Base-by-base conservation (phyloP, 2,329 filamentous ascomycete genomes). In the Penicillium sp. region DNA sequence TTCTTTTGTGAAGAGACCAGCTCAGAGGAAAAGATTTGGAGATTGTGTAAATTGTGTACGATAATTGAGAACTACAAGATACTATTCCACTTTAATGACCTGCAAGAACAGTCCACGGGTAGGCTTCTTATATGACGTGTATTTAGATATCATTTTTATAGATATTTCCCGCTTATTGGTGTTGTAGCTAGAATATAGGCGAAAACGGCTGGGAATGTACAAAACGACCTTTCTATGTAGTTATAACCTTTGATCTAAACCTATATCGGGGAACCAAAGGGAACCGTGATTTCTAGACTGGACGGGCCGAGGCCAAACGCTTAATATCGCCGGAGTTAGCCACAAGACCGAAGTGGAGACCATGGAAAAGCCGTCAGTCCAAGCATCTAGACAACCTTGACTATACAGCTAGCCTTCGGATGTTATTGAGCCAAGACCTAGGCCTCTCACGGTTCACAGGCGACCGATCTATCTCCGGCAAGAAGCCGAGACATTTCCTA, bases 401-500 rank as follows among this genome's bases (percentile, higher is more conserved):
- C 33, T 33, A 19, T 6, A 33, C n/a, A 47, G 27, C 25, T n/a
- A 29, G 25, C 27, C n/a, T 45, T 27, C 25, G 15, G 42, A 17
- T 45, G 25, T n/a, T 17, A 43, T 43, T n/a, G 2, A 9, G 12
- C 29, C 19, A 33, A 21, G 29, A 13, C 4, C 27, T 21, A 17
- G 27, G 29, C 7, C 15, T n/a, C 33, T 4, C 29, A 19, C 12
- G 15, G 19, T 17, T 37, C 6, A 5, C 21, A 33, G 13, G 12
- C 5, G 31, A 35, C 53, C 53, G 53, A 51, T 50, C 29, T 45
- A 51, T 38, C 12, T 45, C 54, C 54, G 46, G 41, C 13, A 29
- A 13, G 46, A 56, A 31, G 38, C 54, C 54, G 54, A 56, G 47
- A 50, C 21, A 51, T 21, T n/a, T n/a, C 38, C 54, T 49, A 15